A percentile compares a stretch with the other conserved stretches of the same genome.
phyloP scores from a whole-genome alignment of 2,329 filamentous ascomycete genomes.

The Penicillium sp. region DNA sequence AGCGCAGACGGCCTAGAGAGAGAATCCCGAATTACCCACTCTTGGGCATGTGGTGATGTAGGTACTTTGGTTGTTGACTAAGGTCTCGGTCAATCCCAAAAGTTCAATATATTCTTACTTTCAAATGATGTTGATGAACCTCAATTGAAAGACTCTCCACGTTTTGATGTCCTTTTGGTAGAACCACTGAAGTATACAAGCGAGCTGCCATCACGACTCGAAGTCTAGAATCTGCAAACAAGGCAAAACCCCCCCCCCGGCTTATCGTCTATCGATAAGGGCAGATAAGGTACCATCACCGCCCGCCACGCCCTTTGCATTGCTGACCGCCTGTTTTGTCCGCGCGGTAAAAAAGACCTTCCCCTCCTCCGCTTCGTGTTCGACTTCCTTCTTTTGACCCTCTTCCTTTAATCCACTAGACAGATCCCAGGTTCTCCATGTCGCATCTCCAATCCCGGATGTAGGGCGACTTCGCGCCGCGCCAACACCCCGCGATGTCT shows the following conservation, averaged over 20 bases:
- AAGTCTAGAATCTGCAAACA: neutral
- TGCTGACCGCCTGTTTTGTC: constrained; percentile 29
- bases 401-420: neutral
- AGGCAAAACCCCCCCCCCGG: neutral
- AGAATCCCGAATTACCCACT: constrained; percentile 12
- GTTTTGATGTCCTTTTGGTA: no score
- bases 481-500: constrained; percentile 44
- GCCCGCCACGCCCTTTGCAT: constrained; percentile 7
- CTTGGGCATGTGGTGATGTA: constrained; percentile 9
- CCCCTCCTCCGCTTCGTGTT: constrained; percentile 4
- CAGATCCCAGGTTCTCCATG: constrained; percentile 11
- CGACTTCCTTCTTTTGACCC: constrained; percentile 6
- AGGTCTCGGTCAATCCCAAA: neutral
- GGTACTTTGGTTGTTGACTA: neutral
- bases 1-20: constrained; percentile 2
- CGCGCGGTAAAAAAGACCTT: constrained; percentile 9
- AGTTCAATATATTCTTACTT: no score
- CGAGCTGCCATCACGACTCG: neutral
- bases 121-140: no score
- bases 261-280: constrained; percentile 19
- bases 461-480: constrained; percentile 35
- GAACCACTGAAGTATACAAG: neutral
- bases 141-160: no score
- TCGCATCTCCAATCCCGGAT: constrained; percentile 22
- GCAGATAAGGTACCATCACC: neutral